These are phyloP conservation scores for Wickerhamiella infanticola DNA, from an alignment of 1,139 yeast species.

Conservation along the genomic window DNA sequence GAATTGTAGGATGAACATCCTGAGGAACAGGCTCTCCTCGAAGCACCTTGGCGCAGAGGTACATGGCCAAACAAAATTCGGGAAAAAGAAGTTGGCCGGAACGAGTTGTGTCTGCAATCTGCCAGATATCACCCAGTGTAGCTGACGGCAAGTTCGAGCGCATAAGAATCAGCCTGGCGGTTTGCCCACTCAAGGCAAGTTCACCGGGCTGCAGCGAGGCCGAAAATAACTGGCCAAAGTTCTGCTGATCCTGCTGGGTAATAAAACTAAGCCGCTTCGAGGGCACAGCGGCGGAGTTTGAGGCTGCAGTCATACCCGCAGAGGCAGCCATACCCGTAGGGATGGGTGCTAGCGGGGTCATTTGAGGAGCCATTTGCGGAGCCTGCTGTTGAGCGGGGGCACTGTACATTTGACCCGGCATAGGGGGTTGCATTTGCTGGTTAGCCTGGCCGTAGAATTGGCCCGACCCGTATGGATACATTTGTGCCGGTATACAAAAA, in stretches of 20 bases:
- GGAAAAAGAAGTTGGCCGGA: conserved; percentile 82
- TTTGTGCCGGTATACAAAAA: not conserved
- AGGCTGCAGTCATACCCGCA: conserved; percentile 3
- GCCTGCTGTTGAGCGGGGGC: not conserved
- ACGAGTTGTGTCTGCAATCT: conserved; percentile 70
- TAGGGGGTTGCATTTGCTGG: conserved; percentile 4
- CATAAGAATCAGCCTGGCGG: conserved; percentile 65
- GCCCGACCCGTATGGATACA: not conserved
- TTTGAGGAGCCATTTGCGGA: conserved; percentile 3
- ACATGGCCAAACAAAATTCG: conserved; percentile 87
- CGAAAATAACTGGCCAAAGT: conserved; percentile 69
- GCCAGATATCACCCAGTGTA: conserved; percentile 79
- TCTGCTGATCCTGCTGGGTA: conserved; percentile 63
- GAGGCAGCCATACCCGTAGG: not conserved
- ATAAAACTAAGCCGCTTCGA: conserved; percentile 55
- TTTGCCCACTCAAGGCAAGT: conserved; percentile 43
- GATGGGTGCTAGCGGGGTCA: not conserved
- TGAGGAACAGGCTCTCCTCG: conserved; percentile 68
- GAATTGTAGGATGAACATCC: conserved; percentile 52
- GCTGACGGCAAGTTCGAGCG: conserved; percentile 67
- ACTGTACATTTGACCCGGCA: not conserved
- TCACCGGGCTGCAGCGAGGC: conserved; percentile 67
- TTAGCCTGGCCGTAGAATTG: not conserved
- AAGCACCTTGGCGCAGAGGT: conserved; percentile 63
- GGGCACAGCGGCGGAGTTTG: conserved; percentile 11